These are phyloP conservation scores for Kondoa subrosea DNA, from an alignment of 768 basidiomycete species.

Conservation along the genomic window DNA sequence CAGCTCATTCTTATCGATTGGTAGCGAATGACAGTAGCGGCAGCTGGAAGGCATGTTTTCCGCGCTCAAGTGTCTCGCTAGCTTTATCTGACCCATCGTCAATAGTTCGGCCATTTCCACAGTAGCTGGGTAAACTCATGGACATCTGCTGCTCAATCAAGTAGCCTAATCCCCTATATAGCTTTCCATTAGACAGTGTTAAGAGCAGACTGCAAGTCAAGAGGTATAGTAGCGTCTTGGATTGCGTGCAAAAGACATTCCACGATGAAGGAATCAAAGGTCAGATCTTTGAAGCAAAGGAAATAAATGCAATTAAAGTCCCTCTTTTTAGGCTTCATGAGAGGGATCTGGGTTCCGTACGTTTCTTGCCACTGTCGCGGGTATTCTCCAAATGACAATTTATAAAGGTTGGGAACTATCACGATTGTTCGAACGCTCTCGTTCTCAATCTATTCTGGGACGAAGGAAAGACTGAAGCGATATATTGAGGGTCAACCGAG, in stretches of 20 bases:
- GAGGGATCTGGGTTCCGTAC: constrained; percentile 73
- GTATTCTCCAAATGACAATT: too few relatives aligned
- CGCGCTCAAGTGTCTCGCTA: too few relatives aligned
- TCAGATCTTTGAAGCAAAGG: constrained; percentile 4
- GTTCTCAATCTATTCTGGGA: constrained; percentile 74
- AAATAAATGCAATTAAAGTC: too few relatives aligned
- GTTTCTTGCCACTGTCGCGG: too few relatives aligned
- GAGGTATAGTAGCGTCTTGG: constrained; percentile 40
- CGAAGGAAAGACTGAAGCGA: constrained; percentile 42
- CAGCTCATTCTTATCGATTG: too few relatives aligned
- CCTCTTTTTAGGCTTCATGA: background rate
- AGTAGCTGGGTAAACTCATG: background rate
- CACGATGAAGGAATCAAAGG: constrained; percentile 42
- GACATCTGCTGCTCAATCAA: background rate
- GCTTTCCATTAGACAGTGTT: constrained; percentile 64
- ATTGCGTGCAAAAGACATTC: constrained; percentile 61
- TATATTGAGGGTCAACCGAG: background rate
- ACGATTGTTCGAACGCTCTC: constrained; percentile 91
- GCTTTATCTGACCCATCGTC: constrained; percentile 45
- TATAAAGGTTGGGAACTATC: constrained; percentile 84
- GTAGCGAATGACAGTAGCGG: constrained; percentile 19
- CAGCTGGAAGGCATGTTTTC: too few relatives aligned
- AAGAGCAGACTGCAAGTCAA: constrained; percentile 41
- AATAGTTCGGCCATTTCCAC: background rate
- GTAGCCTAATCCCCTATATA: background rate